Evolutionary conservation across 2,329 filamentous ascomycete genomes (phyloP).

Genomic region (Aspergillus sp.): DNA sequence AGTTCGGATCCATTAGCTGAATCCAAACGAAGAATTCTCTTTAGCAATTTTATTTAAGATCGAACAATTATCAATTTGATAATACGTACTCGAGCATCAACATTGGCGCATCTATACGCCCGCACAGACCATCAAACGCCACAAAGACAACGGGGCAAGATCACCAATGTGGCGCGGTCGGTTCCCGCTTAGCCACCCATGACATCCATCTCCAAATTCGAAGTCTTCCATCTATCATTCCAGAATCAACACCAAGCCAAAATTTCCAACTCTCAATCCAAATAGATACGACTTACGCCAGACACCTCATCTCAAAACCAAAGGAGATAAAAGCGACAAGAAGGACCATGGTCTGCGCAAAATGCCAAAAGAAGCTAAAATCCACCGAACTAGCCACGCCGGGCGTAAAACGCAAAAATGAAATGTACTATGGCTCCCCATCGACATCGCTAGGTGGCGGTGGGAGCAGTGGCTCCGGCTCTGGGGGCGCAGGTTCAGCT

Average conservation of each 20-base stretch:
- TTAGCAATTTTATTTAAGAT: too few species aligned
- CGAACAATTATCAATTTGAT: too few species aligned
- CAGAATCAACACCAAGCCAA: background rate
- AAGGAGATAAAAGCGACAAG: background rate
- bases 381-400: slow-evolving; percentile 63
- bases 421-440: slow-evolving; percentile 65
- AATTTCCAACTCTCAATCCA: background rate
- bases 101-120: background rate
- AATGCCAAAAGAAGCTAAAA: slow-evolving; percentile 63
- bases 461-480: slow-evolving; percentile 20
- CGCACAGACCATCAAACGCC: background rate
- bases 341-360: slow-evolving; percentile 60
- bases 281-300: background rate
- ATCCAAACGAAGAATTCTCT: too few species aligned
- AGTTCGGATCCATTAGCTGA: too few species aligned
- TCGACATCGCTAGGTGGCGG: slow-evolving; percentile 37
- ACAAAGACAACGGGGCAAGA: background rate
- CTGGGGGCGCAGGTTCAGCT: background rate
- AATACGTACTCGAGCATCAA: too few species aligned
- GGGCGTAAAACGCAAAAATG: slow-evolving; percentile 65
- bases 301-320: background rate
- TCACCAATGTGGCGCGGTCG: background rate
- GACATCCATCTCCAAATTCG: background rate
- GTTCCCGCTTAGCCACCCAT: background rate
- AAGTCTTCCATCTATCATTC: background rate